Evolutionary conservation across 345 rosid species (phyloP).

Genomic region (Acer yangbiense): DNA sequence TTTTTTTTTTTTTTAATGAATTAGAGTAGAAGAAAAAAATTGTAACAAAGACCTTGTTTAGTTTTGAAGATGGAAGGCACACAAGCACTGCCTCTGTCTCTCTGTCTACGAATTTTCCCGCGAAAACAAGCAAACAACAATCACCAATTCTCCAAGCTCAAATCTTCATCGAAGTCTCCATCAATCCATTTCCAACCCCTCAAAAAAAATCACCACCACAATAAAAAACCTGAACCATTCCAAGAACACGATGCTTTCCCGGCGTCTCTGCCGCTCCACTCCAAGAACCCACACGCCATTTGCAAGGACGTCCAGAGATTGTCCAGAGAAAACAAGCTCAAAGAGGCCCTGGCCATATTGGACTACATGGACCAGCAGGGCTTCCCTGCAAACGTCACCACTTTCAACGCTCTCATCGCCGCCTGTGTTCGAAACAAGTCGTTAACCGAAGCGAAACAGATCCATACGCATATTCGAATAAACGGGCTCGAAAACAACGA

Average conservation of each 20-base stretch:
- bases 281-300: slow-evolving; percentile 57
- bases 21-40: too few relatives aligned
- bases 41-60: not conserved
- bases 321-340: slow-evolving; percentile 68
- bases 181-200: slow-evolving; percentile 3
- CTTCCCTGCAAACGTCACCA: slow-evolving; percentile 69
- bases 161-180: slow-evolving; percentile 24
- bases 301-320: slow-evolving; percentile 64
- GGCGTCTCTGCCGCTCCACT: slow-evolving; percentile 63
- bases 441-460: slow-evolving; percentile 50
- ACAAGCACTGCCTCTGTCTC: slow-evolving; percentile 15
- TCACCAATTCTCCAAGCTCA: slow-evolving; percentile 19
- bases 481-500: slow-evolving; percentile 75
- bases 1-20: too few relatives aligned
- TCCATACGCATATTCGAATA: slow-evolving; percentile 62
- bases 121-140: slow-evolving; percentile 23
- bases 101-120: slow-evolving; percentile 29
- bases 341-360: slow-evolving; percentile 64
- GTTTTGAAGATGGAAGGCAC: slow-evolving; percentile 15
- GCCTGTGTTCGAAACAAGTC: slow-evolving; percentile 73
- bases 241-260: slow-evolving; percentile 59
- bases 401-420: slow-evolving; percentile 72
- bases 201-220: slow-evolving; percentile 23
- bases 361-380: slow-evolving; percentile 74
- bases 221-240: slow-evolving; percentile 40